Base-by-base conservation (phyloP, 371 early-diverging fungal genomes). In the Mucor saturninus region DNA sequence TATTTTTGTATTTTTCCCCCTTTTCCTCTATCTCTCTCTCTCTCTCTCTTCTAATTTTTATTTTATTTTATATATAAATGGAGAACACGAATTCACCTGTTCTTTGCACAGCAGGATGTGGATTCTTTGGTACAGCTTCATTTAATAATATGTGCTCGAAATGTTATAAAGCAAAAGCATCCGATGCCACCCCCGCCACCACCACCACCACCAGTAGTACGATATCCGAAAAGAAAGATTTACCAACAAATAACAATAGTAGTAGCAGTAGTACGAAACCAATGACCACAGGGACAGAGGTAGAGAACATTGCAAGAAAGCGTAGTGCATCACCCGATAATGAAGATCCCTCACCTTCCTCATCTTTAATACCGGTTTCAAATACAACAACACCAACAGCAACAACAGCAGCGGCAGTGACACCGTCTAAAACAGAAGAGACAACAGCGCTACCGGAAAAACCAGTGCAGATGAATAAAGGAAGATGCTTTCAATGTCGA, bases 131-230 rank as follows among this genome's bases (percentile, higher is more conserved):
- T 4, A 82, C 59, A 54, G 63, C 66, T 46, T 73, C 87, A 51
- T 88, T 82, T 69, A 85, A 89, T 67, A 80, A 89, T 72, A 87
- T 92, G 88, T 93, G 93, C 77, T 91, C 92, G 10, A 86, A 91
- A 69, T 93, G 93, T 77, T 92, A 80, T 76, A 91, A 89, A 21
- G 46, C 31, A 54, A 50, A n/a, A 38, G 26, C n/a, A 53, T 4
- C 4, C 35, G 8, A 8, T 35, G 35, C 4, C 1, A 21, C 21
- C 21, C 21, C 31, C 28, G 4, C 42, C 56, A 43, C 56, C 56
- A 31, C 54, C 62, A 45, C 13, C 62, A 58, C 48, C 62, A 63
- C 52, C 55, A 14, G n/a, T 51, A 30, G 56, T 26, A 7, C 37
- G 21, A 21, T 21, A 21, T 21, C 21, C 0, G 21, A 21, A 21